Evolutionary conservation across 1,139 yeast genomes (phyloP).

Genomic region (Ogataea hybrid): DNA sequence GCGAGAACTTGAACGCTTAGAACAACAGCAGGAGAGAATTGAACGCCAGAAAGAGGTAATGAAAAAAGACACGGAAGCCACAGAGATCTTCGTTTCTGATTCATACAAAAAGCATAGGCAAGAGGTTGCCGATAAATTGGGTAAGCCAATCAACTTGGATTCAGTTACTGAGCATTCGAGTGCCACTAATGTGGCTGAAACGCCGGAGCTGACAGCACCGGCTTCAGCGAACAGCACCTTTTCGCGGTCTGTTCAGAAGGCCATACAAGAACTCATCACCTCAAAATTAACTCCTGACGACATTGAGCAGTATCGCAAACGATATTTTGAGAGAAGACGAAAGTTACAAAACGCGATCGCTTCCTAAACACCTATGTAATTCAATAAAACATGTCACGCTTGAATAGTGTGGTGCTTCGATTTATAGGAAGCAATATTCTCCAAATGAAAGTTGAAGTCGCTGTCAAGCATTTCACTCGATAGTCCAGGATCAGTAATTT

Average conservation of each 20-base stretch:
- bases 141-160: not conserved
- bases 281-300: slow-evolving; percentile 17
- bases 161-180: no score
- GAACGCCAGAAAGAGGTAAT: slow-evolving; percentile 34
- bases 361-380: slow-evolving; percentile 1
- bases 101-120: slow-evolving; percentile 40
- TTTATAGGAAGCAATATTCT: not conserved
- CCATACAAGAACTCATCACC: slow-evolving; percentile 9
- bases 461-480: not conserved
- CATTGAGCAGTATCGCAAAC: slow-evolving; percentile 12
- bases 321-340: slow-evolving; percentile 16
- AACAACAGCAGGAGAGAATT: slow-evolving; percentile 33
- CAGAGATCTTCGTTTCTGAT: slow-evolving; percentile 43
- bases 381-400: not conserved
- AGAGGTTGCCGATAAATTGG: slow-evolving; percentile 24
- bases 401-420: not conserved
- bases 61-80: slow-evolving; percentile 37
- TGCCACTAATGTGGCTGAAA: no score
- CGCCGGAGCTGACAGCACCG: no score
- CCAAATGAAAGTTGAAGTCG: not conserved
- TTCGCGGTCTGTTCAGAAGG: slow-evolving; percentile 1
- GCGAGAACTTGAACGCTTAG: slow-evolving; percentile 40
- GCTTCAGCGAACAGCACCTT: not conserved
- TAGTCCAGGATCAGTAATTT: not conserved
- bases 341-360: not conserved